These are phyloP conservation scores for Blastobotrys malaysiensis DNA, from an alignment of 1,139 yeast genomes.

Conservation along the genomic window DNA sequence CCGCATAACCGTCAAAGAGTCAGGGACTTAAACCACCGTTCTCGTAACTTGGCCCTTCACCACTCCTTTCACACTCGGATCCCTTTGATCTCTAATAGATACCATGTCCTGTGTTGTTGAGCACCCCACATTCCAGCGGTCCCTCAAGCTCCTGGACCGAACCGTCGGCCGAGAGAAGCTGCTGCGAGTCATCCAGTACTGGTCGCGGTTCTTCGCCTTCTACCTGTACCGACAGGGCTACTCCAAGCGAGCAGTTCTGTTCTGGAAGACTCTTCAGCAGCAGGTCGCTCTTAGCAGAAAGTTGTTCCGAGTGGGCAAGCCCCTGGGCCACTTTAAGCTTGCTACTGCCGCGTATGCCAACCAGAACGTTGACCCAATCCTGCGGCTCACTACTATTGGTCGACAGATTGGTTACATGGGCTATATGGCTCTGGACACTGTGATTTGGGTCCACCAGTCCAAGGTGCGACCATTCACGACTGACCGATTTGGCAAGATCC, in stretches of 20 bases:
- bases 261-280: slow-evolving; percentile 49
- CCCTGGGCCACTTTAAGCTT: slow-evolving; percentile 64
- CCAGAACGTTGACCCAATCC: slow-evolving; percentile 61
- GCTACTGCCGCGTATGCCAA: slow-evolving; percentile 68
- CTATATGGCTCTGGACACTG: slow-evolving; percentile 68
- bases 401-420: slow-evolving; percentile 72
- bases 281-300: slow-evolving; percentile 72
- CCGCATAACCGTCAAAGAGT: not conserved
- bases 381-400: slow-evolving; percentile 53
- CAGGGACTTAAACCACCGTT: not conserved
- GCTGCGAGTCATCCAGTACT: slow-evolving; percentile 75
- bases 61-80: not conserved
- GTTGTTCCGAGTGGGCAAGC: slow-evolving; percentile 80
- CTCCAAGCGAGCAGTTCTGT: slow-evolving; percentile 44
- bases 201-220: slow-evolving; percentile 65
- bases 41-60: not conserved
- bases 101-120: not conserved
- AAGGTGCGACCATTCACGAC: slow-evolving; percentile 25
- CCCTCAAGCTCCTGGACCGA: slow-evolving; percentile 40
- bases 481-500: slow-evolving; percentile 24
- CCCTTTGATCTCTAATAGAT: not conserved
- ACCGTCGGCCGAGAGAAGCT: slow-evolving; percentile 65
- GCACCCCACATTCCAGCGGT: slow-evolving; percentile 66
- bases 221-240: slow-evolving; percentile 60
- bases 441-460: slow-evolving; percentile 58